These are phyloP conservation scores for Entomortierella lignicola DNA, from an alignment of 192 early-diverging fungal genomes.

Conservation along the genomic window DNA sequence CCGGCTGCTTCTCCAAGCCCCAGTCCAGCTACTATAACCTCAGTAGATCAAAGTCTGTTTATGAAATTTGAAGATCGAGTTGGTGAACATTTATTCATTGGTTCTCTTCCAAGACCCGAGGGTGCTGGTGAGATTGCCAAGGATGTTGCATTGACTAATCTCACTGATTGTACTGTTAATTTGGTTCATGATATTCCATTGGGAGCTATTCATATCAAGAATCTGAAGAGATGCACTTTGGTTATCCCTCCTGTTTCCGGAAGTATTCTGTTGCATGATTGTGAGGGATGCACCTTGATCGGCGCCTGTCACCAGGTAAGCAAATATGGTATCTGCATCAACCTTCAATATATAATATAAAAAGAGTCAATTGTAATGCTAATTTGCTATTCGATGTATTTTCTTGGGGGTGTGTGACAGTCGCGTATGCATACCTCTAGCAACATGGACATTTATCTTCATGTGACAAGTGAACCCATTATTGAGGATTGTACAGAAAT, in stretches of 20 bases:
- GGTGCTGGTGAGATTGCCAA: slow-evolving; percentile 25
- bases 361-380: no score
- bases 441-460: slow-evolving; percentile 71
- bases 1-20: slow-evolving; percentile 6
- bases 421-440: slow-evolving; percentile 84
- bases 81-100: slow-evolving; percentile 44
- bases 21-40: background rate
- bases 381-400: no score
- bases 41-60: slow-evolving; percentile 27
- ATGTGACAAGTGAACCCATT: slow-evolving; percentile 84
- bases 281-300: slow-evolving; percentile 69
- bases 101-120: slow-evolving; percentile 24
- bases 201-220: slow-evolving; percentile 82
- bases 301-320: slow-evolving; percentile 83
- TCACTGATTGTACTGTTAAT: slow-evolving; percentile 73
- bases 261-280: slow-evolving; percentile 77
- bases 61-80: slow-evolving; percentile 53
- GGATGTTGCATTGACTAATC: slow-evolving; percentile 70
- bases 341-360: slow-evolving; percentile 5
- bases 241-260: slow-evolving; percentile 77
- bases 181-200: slow-evolving; percentile 63
- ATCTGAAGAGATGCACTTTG: slow-evolving; percentile 69
- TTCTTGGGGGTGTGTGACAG: slow-evolving; percentile 52
- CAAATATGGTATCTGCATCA: background rate
- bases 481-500: slow-evolving; percentile 84